Percentiles rank a stretch among this genome's conserved stretches.
Conservation (phyloP, 164 flowering plant genomes). For the Litsea cubeba region DNA sequence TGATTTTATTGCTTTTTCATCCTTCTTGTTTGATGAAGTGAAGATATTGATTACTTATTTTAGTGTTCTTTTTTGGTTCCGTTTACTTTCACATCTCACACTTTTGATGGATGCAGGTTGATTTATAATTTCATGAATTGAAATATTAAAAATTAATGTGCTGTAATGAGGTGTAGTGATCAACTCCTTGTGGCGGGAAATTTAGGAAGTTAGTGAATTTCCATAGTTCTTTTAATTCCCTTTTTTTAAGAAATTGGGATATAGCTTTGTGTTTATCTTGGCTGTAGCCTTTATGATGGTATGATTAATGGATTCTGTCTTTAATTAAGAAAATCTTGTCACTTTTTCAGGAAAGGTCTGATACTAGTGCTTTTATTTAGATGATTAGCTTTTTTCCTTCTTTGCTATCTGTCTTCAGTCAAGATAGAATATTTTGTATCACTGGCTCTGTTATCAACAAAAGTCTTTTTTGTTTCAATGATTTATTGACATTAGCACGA, state of each 20-base stretch:
- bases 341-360: neutral
- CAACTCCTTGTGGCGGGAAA: neutral
- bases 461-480: neutral
- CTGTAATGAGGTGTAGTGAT: neutral
- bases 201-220: neutral
- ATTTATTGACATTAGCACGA: neutral
- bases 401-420: neutral
- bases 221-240: neutral
- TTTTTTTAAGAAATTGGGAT: no score
- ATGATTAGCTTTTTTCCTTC: neutral
- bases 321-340: neutral
- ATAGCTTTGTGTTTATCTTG: neutral
- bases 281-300: neutral
- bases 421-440: no score
- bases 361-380: no score
- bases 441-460: neutral
- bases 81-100: neutral
- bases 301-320: neutral
- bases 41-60: no score
- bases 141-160: no score
- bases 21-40: no score
- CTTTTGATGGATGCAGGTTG: neutral
- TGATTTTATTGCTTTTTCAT: neutral
- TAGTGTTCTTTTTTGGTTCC: no score
- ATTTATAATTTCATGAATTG: neutral